These are phyloP conservation scores for Pyricularia sp. DNA, from an alignment of 2,329 filamentous ascomycete genomes.

Conservation along the genomic window DNA sequence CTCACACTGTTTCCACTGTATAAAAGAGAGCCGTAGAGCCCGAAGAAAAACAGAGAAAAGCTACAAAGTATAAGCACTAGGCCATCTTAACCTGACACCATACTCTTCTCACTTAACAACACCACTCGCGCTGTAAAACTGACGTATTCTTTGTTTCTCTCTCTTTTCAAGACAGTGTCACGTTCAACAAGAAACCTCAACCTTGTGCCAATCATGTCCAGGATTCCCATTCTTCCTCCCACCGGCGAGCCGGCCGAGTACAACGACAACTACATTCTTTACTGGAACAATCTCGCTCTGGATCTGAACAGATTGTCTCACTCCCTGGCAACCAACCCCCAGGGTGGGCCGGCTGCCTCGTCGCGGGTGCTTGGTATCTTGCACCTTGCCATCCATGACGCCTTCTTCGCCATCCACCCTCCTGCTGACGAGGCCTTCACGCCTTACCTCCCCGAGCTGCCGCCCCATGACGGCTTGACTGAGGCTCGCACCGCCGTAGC, in stretches of 20 bases:
- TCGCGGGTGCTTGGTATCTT: slow-evolving; percentile 7
- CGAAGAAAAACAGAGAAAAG: too few relatives aligned
- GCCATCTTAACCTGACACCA: too few relatives aligned
- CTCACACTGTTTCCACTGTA: not conserved
- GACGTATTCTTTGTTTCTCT: not conserved
- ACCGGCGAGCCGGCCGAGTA: slow-evolving; percentile 8
- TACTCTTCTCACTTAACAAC: too few relatives aligned
- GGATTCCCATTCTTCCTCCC: slow-evolving; percentile 6
- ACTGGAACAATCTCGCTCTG: slow-evolving; percentile 8
- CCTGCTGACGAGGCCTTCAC: slow-evolving; percentile 5
- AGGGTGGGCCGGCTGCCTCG: slow-evolving; percentile 7
- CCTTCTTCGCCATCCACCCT: slow-evolving; percentile 8
- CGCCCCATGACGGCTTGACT: slow-evolving; percentile 6
- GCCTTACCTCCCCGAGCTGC: slow-evolving; percentile 5
- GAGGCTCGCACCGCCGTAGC: slow-evolving; percentile 6
- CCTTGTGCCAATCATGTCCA: not conserved
- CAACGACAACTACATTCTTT: slow-evolving; percentile 9
- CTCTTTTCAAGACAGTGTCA: not conserved
- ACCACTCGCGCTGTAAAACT: not conserved
- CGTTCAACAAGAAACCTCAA: not conserved
- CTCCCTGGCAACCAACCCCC: slow-evolving; percentile 7
- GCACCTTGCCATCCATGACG: slow-evolving; percentile 9
- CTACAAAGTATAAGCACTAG: too few relatives aligned
- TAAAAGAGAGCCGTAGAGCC: not conserved
- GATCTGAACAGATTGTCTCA: slow-evolving; percentile 8